Evolutionary conservation across 495 filamentous ascomycete genomes (phyloP), one percentile per base, ranked within the genome.

Genomic region (Aspergillus asperescens): DNA sequence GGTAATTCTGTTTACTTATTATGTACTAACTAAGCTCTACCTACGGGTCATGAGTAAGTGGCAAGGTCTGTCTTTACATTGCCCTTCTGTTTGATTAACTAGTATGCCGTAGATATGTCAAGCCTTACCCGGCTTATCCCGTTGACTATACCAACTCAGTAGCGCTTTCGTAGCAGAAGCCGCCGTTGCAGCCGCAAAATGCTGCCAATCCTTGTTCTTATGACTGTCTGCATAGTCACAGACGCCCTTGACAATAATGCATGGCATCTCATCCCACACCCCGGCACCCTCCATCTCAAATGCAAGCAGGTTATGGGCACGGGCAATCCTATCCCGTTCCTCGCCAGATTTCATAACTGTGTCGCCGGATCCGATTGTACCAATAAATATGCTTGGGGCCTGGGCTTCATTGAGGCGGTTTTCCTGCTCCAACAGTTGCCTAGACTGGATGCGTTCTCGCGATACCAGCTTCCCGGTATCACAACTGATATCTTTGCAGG

Each of bases 271-370:
- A 13, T 67, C 71, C 64, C 45, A 70, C 5, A 59, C 67, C 1
- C 72, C 72, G 22, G 67, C 72, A 0, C 64, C 67, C 44, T 74
- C 71, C 70, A 74, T 75, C 56, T 76, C 72, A 19, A 76, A 73
- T 22, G 59, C 69, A 34, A 74, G 68, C 3, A 74, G 39, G 5
- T 49, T 45, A 15, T 60, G 28, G 12, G 7, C 23, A 8, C 35
- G 7, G 13, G 57, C 57, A 7, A 62, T 39, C 19, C 42, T 20
- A 40, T 69, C 64, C 13, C 65, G 62, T 43, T 67, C 52, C 25
- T 54, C 27, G 4, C 44, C 64, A 1, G 66, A 69, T 31, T 61
- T 68, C 58, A 68, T 60, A 12, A 69, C 66, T 6, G 54, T 55
- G 41, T 67, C 60, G 32, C 52, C 61, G 27, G 63, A 67, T 22